A percentile compares a stretch with the other conserved stretches of the same genome.
phyloP scores from a whole-genome alignment of 306 rosid species.

The Carpinus fangiana region DNA sequence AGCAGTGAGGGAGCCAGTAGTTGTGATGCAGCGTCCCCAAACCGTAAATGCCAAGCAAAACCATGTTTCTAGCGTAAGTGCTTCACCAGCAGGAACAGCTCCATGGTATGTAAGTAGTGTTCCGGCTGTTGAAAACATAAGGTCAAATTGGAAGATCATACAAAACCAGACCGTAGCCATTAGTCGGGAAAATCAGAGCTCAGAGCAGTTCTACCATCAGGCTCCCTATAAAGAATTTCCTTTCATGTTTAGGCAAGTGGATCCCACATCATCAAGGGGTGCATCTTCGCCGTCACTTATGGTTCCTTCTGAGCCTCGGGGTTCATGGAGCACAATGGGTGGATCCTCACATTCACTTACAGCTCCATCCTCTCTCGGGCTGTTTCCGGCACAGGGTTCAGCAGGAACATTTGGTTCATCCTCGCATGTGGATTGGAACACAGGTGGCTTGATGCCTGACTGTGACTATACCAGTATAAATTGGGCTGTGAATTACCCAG shows the following conservation, averaged over 20 bases:
- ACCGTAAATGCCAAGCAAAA: slow-evolving; percentile 48
- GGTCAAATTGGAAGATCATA: slow-evolving; percentile 50
- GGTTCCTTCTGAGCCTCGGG: slow-evolving; percentile 31
- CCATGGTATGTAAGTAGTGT: slow-evolving; percentile 52
- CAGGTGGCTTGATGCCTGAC: slow-evolving; percentile 47
- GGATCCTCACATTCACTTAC: slow-evolving; percentile 47
- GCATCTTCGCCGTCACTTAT: slow-evolving; percentile 33
- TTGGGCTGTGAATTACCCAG: slow-evolving; percentile 65
- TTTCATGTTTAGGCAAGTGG: slow-evolving; percentile 32
- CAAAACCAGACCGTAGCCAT: slow-evolving; percentile 36
- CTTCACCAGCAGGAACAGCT: slow-evolving; percentile 50
- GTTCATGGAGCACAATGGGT: slow-evolving; percentile 49
- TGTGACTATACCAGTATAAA: slow-evolving; percentile 69
- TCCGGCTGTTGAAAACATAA: slow-evolving; percentile 37
- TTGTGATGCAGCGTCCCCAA: slow-evolving; percentile 68
- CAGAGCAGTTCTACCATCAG: slow-evolving; percentile 61
- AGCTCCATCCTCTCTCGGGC: slow-evolving; percentile 78
- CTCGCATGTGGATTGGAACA: slow-evolving; percentile 67
- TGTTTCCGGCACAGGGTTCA: slow-evolving; percentile 62
- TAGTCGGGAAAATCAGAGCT: slow-evolving; percentile 31
- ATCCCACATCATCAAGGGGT: slow-evolving; percentile 43
- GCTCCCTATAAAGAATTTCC: slow-evolving; percentile 39
- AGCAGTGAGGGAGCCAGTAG: slow-evolving; percentile 55
- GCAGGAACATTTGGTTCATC: slow-evolving; percentile 54
- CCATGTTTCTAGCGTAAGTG: slow-evolving; percentile 44